Conservation (phyloP, 2,329 filamentous ascomycete genomes). For the Sporothrix phasma region DNA sequence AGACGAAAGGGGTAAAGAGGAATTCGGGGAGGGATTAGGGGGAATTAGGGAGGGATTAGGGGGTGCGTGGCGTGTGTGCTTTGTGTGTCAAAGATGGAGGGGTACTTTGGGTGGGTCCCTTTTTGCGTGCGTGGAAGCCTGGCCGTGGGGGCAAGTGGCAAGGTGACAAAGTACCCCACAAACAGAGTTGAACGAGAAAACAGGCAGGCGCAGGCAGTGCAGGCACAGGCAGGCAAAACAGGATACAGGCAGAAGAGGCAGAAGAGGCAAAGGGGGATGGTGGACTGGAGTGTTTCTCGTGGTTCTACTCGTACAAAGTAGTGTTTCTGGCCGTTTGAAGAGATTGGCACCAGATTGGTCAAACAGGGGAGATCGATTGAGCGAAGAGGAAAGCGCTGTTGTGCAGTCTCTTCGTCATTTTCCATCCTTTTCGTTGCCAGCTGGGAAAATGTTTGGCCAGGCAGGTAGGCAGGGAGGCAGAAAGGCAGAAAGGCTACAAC, state of each 20-base stretch:
- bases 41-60: neutral
- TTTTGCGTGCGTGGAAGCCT: slow-evolving; percentile 23
- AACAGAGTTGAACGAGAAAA: slow-evolving; percentile 12
- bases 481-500: neutral
- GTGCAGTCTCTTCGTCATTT: neutral
- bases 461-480: neutral
- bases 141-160: slow-evolving; percentile 24
- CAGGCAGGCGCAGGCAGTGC: slow-evolving; percentile 9
- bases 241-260: slow-evolving; percentile 8
- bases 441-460: neutral
- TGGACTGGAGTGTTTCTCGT: neutral
- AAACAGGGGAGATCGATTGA: neutral
- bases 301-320: too few relatives aligned
- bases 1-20: neutral
- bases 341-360: neutral
- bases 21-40: neutral
- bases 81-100: slow-evolving; percentile 15
- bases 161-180: slow-evolving; percentile 18
- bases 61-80: neutral
- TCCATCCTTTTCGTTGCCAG: neutral
- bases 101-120: slow-evolving; percentile 24
- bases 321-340: neutral
- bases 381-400: neutral
- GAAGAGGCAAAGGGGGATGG: neutral
- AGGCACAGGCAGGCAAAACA: slow-evolving; percentile 5